These are phyloP conservation scores for Millerago galiae DNA, from an alignment of 805 yeast genomes.

Conservation along the genomic window DNA sequence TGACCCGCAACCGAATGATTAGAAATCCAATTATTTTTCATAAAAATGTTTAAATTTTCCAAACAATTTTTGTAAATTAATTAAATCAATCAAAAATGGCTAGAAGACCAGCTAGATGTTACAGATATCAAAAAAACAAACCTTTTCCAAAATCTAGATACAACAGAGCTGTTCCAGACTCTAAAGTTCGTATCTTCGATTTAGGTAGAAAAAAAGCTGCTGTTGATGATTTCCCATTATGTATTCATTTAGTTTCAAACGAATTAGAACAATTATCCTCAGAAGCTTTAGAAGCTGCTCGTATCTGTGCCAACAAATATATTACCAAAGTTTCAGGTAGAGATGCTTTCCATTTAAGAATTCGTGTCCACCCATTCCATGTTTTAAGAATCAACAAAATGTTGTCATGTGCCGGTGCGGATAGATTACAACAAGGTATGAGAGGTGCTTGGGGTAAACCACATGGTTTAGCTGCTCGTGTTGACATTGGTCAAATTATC, in stretches of 20 bases:
- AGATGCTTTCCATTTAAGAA: constrained; percentile 99
- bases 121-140: constrained; percentile 99
- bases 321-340: constrained; percentile 97
- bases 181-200: constrained; percentile 98
- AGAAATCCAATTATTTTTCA: constrained; percentile 3
- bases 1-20: constrained; percentile 7
- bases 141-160: constrained; percentile 99
- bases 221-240: constrained; percentile 96
- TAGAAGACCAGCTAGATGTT: constrained; percentile 99
- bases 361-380: constrained; percentile 99
- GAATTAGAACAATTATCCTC: constrained; percentile 99
- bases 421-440: constrained; percentile 99
- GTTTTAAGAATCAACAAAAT: constrained; percentile 99
- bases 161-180: constrained; percentile 99
- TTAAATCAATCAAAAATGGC: constrained; percentile 70
- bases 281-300: constrained; percentile 99
- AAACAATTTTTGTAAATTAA: neutral
- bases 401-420: constrained; percentile 99
- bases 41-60: neutral
- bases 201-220: constrained; percentile 99
- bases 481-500: constrained; percentile 96
- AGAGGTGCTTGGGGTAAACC: constrained; percentile 99
- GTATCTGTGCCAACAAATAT: constrained; percentile 99
- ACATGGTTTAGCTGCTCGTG: constrained; percentile 99
- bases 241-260: constrained; percentile 98